Conservation (phyloP, 164 flowering plant genomes). For the Tetracentron sinense region DNA sequence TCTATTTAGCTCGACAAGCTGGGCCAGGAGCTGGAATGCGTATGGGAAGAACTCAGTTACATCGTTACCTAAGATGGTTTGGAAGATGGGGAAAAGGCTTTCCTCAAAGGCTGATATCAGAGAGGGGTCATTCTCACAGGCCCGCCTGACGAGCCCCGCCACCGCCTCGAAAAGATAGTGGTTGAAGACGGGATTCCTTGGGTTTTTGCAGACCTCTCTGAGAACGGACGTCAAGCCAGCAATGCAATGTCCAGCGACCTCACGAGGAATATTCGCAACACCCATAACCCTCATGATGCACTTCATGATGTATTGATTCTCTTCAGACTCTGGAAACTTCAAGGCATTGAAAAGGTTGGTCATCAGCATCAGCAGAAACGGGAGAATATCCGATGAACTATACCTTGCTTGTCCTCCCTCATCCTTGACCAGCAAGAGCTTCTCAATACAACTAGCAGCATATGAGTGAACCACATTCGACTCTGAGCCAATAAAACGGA, state of each 20-base stretch:
- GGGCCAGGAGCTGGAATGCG: conserved; percentile 88
- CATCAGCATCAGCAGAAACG: conserved; percentile 54
- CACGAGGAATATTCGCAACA: conserved; percentile 64
- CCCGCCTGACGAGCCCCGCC: conserved; percentile 71
- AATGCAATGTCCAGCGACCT: conserved; percentile 69
- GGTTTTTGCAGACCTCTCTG: conserved; percentile 70
- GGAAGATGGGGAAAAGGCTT: conserved; percentile 66
- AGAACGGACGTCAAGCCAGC: conserved; percentile 58
- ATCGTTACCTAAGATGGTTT: conserved; percentile 61
- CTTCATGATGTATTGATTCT: conserved; percentile 87
- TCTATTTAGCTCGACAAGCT: conserved; percentile 77
- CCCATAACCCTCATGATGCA: conserved; percentile 92
- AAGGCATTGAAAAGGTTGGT: conserved; percentile 70
- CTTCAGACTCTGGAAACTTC: conserved; percentile 79
- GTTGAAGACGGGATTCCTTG: conserved; percentile 81
- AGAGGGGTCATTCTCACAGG: conserved; percentile 67
- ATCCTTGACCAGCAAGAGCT: conserved; percentile 84
- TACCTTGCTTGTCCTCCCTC: conserved; percentile 63
- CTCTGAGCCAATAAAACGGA: conserved; percentile 65
- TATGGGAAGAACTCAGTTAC: conserved; percentile 90
- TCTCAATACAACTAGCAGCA: conserved; percentile 92
- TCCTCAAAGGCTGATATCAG: conserved; percentile 63
- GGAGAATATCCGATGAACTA: conserved; percentile 53
- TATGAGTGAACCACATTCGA: conserved; percentile 95
- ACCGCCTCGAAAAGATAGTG: conserved; percentile 89